Evolutionary conservation across 1,139 yeast species (phyloP).

Genomic region (Hansenula sp.): DNA sequence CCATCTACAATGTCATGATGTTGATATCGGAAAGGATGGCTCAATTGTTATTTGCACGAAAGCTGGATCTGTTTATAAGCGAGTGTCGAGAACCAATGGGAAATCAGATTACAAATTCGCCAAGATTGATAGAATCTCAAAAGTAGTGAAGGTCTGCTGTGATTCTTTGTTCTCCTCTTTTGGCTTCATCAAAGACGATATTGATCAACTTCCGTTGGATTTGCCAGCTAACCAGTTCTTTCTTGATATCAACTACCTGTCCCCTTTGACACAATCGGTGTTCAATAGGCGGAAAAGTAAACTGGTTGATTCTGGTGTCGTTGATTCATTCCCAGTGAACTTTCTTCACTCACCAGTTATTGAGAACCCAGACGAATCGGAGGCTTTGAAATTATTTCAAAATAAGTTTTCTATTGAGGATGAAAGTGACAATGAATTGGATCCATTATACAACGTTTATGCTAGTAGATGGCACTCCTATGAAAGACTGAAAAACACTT

Average conservation of each 20-base stretch:
- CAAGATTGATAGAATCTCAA: slow-evolving; percentile 49
- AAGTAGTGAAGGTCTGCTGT: slow-evolving; percentile 56
- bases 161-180: slow-evolving; percentile 68
- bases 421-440: slow-evolving; percentile 1
- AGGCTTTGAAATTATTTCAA: slow-evolving; percentile 5
- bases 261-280: slow-evolving; percentile 35
- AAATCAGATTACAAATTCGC: slow-evolving; percentile 45
- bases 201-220: slow-evolving; percentile 48
- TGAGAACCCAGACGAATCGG: slow-evolving; percentile 16
- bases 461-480: slow-evolving; percentile 8
- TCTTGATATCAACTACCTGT: slow-evolving; percentile 46
- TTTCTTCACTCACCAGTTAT: slow-evolving; percentile 15
- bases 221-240: slow-evolving; percentile 40
- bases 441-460: slow-evolving; percentile 8
- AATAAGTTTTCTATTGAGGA: slow-evolving; percentile 4
- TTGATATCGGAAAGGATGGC: slow-evolving; percentile 69
- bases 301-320: slow-evolving; percentile 7
- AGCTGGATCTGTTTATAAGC: slow-evolving; percentile 60
- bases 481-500: slow-evolving; percentile 12
- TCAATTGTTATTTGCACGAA: slow-evolving; percentile 63
- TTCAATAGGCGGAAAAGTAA: slow-evolving; percentile 16
- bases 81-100: slow-evolving; percentile 31
- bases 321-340: slow-evolving; percentile 9
- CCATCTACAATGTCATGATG: slow-evolving; percentile 52
- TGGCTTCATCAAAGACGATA: slow-evolving; percentile 64